Evolutionary conservation across 148 eudicot genomes (phyloP).

Genomic region (Persicaria tinctoria): DNA sequence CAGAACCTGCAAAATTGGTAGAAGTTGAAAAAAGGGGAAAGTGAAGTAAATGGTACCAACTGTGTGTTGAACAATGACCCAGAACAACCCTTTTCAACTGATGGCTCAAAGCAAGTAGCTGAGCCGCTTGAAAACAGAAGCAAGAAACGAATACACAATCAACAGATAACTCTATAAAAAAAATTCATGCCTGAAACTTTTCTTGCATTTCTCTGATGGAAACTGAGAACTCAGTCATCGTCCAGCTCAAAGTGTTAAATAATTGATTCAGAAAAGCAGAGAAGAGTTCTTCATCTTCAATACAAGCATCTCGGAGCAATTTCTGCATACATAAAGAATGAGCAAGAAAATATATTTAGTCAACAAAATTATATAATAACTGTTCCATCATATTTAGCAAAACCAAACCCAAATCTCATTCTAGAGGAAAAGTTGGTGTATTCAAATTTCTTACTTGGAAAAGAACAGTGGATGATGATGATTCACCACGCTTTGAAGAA

Average conservation of each 20-base stretch:
- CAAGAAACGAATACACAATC: not conserved
- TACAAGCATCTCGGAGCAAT: constrained; percentile 72
- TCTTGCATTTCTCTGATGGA: constrained; percentile 91
- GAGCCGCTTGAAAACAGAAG: not conserved
- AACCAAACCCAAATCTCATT: not conserved
- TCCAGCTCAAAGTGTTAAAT: constrained; percentile 89
- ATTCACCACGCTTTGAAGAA: constrained; percentile 68
- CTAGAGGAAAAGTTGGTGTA: not conserved
- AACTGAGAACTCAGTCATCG: constrained; percentile 95
- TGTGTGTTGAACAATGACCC: not conserved
- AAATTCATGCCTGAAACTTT: constrained; percentile 48
- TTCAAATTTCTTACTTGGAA: constrained; percentile 43
- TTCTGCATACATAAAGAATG: constrained; percentile 33
- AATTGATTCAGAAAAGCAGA: constrained; percentile 79
- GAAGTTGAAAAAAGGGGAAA: not conserved
- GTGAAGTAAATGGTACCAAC: not conserved
- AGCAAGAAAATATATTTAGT: not conserved
- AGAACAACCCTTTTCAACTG: constrained; percentile 1
- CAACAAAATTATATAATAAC: not conserved
- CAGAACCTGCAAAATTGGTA: constrained; percentile 35
- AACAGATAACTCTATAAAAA: not conserved
- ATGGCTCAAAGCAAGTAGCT: not conserved
- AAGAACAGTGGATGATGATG: constrained; percentile 61
- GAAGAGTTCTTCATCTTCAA: constrained; percentile 57
- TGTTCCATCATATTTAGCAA: not conserved